Base-by-base conservation (phyloP, 805 yeast genomes). In the Candida hispaniensis region DNA sequence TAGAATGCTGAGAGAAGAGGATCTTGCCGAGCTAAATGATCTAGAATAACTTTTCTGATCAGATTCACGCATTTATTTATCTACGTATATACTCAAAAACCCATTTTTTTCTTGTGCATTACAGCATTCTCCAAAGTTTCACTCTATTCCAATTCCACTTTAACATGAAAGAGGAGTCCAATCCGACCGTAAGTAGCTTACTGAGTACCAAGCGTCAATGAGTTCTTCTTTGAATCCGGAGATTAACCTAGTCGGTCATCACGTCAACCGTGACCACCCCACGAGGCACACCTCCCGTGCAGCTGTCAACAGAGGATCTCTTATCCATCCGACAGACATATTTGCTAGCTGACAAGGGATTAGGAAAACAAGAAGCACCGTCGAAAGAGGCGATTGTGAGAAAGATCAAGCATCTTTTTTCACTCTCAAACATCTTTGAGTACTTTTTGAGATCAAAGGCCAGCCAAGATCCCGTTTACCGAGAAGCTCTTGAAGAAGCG, bases 361-460 rank as follows among this genome's bases (percentile, higher is more conserved):
- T 32, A 4, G 36, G 36, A 13, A 32, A 32, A 23, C 36, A 27
- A 21, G 24, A 32, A 23, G 28, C 23, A 14, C 23, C 23, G 36
- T 10, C 36, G 17, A 22, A 23, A 12, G 28, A 27, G 23, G 36
- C 23, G 16, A 27, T 32, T 9, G 41, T 85, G 14, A 71, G 67
- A 41, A 63, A 96, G 39, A 82, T 81, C 64, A 73, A 73, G 49
- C 80, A 86, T 53, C 60, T 86, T 13, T 60, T 86, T 27, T 77
- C 83, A 1, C 61, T 86, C 18, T 82, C 94, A 0, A 93, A 80
- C 44, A 60, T 88, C 35, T 86, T 86, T 52, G 73, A 93, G 18
- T 81, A 81, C 49, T 86, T 86, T 54, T 80, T 86, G 38, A 82
- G 83, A 46, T 60, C 78, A 28, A 71, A 76, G 44, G 83, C 93